These are phyloP conservation scores for Asterella californica DNA, from an alignment of 225 moss, liverwort and hornwort species.

Conservation along the genomic window DNA sequence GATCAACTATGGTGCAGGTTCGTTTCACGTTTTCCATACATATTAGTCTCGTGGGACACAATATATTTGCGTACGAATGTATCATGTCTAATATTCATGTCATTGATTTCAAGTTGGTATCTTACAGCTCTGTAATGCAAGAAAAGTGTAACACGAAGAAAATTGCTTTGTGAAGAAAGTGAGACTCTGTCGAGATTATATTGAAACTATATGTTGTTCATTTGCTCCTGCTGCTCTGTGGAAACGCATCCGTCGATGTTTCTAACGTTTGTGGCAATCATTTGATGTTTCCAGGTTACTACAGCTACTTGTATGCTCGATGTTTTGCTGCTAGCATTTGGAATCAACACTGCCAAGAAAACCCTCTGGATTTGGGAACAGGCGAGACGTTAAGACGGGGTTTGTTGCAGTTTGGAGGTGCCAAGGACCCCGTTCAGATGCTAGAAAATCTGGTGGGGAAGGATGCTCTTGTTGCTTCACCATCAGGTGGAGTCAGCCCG, in stretches of 20 bases:
- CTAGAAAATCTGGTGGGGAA: conserved; percentile 71
- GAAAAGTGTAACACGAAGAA: neutral
- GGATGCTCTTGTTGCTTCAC: conserved; percentile 58
- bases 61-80: neutral
- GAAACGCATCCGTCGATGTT: no score
- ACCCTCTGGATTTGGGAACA: conserved; percentile 64
- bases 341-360: conserved; percentile 73
- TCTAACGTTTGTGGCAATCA: neutral
- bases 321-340: conserved; percentile 97
- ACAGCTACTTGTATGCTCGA: conserved; percentile 96
- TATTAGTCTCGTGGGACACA: neutral
- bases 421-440: conserved; percentile 89
- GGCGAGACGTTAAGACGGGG: conserved; percentile 77
- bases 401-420: conserved; percentile 88
- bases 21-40: conserved; percentile 1
- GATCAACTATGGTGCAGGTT: conserved; percentile 92
- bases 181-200: neutral
- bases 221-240: no score
- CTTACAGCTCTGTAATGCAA: no score
- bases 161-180: neutral
- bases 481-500: conserved; percentile 75
- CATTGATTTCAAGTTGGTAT: no score
- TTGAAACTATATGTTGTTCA: neutral
- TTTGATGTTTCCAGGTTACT: conserved; percentile 64
- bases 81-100: neutral